phyloP scores from a whole-genome alignment of 495 filamentous ascomycete genomes.

The Penicillium paradoxum region DNA sequence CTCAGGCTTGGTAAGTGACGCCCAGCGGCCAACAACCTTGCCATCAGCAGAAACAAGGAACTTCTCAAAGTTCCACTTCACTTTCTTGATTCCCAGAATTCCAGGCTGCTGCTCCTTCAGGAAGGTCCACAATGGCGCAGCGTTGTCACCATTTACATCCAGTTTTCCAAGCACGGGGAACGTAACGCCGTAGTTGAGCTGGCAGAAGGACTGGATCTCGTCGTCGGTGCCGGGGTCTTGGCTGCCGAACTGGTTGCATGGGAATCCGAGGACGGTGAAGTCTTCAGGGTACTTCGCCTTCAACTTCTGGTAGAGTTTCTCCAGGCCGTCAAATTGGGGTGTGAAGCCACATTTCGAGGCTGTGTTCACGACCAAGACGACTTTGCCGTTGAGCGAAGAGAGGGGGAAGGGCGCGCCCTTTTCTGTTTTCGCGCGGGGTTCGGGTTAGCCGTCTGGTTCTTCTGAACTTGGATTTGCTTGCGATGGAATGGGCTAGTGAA shows the following conservation, averaged over 20 bases:
- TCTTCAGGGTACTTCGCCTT: conserved; percentile 61
- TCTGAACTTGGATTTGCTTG: not conserved
- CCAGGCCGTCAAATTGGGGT: conserved; percentile 87
- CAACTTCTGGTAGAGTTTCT: conserved; percentile 81
- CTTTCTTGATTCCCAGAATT: conserved; percentile 73
- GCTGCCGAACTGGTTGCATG: conserved; percentile 92
- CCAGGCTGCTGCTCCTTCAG: conserved; percentile 84
- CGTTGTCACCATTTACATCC: conserved; percentile 84
- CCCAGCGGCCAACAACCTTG: conserved; percentile 75
- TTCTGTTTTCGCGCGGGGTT: conserved; percentile 46
- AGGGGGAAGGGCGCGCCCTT: conserved; percentile 69
- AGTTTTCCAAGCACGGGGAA: conserved; percentile 91
- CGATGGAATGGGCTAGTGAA: not conserved
- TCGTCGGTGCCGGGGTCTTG: conserved; percentile 89
- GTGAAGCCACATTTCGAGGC: conserved; percentile 99
- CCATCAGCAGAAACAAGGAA: conserved; percentile 86
- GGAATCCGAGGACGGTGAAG: conserved; percentile 89
- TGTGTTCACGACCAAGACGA: conserved; percentile 96
- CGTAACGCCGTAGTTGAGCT: conserved; percentile 88
- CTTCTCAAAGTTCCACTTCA: conserved; percentile 99
- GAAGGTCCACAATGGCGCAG: conserved; percentile 79
- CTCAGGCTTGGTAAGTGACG: conserved; percentile 81
- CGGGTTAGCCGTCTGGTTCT: conserved; percentile 8
- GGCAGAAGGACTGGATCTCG: conserved; percentile 89
- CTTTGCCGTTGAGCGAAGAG: conserved; percentile 71